Percentiles rank a stretch among this genome's conserved stretches.
Evolutionary conservation across 2,329 filamentous ascomycete species (phyloP).

Genomic region (Botrytis hyacinthi): DNA sequence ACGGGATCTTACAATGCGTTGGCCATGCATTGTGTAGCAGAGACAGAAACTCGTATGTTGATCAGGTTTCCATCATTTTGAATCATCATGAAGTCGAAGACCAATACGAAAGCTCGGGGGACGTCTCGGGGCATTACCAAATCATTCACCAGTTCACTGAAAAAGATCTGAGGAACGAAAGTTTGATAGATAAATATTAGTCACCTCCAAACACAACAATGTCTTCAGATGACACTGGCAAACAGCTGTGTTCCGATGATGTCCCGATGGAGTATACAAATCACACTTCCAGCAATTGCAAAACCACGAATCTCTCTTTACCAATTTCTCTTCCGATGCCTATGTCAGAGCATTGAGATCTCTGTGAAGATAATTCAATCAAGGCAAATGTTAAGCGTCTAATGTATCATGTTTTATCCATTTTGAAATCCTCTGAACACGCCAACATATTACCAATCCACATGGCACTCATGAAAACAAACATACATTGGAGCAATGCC

Average conservation of each 20-base stretch:
- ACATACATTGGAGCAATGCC: not conserved
- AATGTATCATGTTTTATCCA: not conserved
- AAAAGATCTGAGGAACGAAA: not conserved
- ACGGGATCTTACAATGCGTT: constrained; percentile 16
- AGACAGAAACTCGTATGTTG: constrained; percentile 5
- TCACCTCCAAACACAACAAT: not conserved
- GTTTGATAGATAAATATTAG: not conserved
- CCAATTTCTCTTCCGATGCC: not conserved
- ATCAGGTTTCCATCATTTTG: not conserved
- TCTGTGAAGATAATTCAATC: not conserved
- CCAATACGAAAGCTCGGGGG: not conserved
- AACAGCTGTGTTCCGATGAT: not conserved
- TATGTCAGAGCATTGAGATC: not conserved
- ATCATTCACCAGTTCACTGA: not conserved
- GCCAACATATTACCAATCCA: not conserved
- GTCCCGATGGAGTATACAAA: not conserved
- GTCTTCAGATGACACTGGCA: not conserved
- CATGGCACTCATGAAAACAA: not conserved
- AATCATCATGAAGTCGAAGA: too few species aligned
- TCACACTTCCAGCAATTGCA: not conserved
- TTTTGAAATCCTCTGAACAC: not conserved
- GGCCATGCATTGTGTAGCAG: constrained; percentile 14
- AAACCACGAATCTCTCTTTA: not conserved
- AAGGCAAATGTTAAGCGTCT: not conserved
- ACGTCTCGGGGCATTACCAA: not conserved